A percentile compares a stretch with the other conserved stretches of the same genome.
Evolutionary conservation across 1,284 basidiomycete species (phyloP).

Genomic region (Leccinum huronense): DNA sequence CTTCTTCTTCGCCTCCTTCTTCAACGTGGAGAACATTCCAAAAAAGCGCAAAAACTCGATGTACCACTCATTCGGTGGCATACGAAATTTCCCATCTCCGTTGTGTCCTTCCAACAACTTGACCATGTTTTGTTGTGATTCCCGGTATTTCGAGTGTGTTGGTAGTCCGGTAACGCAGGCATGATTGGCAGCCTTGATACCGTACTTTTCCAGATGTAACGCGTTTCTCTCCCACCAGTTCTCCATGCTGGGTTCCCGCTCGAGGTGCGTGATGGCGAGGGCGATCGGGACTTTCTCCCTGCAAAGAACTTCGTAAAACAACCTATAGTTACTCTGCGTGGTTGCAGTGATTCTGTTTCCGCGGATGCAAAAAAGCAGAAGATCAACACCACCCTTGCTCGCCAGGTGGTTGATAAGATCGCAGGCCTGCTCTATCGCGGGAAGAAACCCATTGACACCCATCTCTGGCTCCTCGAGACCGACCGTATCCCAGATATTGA

Average conservation of each 20-base stretch:
- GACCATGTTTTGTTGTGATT: constrained; percentile 25
- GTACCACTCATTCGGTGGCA: constrained; percentile 32
- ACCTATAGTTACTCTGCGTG: constrained; percentile 37
- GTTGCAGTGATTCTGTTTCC: constrained; percentile 36
- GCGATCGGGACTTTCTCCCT: constrained; percentile 37
- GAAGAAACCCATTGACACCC: constrained; percentile 26
- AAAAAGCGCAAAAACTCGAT: constrained; percentile 28
- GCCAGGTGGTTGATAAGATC: constrained; percentile 35
- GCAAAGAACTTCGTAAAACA: constrained; percentile 40
- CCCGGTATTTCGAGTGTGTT: constrained; percentile 28
- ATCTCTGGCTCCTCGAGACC: constrained; percentile 40
- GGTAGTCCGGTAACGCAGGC: constrained; percentile 35
- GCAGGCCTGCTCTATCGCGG: constrained; percentile 38
- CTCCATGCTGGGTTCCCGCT: constrained; percentile 35
- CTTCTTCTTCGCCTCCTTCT: constrained; percentile 26
- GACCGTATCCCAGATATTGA: constrained; percentile 40
- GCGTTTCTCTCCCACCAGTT: constrained; percentile 34
- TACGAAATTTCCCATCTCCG: constrained; percentile 23
- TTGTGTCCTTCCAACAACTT: constrained; percentile 18
- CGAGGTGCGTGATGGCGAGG: constrained; percentile 40
- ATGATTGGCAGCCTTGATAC: constrained; percentile 28
- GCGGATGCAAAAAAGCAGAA: constrained; percentile 41
- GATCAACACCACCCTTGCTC: constrained; percentile 34
- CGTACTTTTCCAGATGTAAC: constrained; percentile 22
- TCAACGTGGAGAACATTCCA: constrained; percentile 28